Conservation (phyloP, 768 basidiomycete species). For the Mycena latifolia region DNA sequence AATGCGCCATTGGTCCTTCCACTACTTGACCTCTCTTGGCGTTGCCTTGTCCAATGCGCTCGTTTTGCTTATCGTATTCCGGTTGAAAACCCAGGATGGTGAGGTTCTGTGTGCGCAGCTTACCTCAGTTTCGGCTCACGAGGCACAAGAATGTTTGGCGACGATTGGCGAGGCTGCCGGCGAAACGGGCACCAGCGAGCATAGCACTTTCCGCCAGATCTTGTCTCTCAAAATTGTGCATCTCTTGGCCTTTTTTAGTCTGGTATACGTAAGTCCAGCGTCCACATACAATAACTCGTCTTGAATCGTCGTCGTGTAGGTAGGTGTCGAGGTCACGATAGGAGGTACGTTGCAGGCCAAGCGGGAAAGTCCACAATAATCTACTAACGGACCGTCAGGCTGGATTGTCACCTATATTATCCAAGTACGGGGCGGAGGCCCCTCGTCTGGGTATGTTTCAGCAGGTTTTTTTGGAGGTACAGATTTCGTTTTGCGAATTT, state of each 20-base stretch:
- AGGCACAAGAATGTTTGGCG: constrained; percentile 61
- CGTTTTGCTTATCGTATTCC: constrained; percentile 69
- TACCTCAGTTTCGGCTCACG: neutral
- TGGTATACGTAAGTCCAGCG: constrained; percentile 72
- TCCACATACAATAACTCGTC: no score
- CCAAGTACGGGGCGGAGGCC: constrained; percentile 56
- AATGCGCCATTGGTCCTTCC: constrained; percentile 77
- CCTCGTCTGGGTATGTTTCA: constrained; percentile 67
- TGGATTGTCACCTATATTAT: constrained; percentile 79
- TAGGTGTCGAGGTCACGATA: constrained; percentile 72
- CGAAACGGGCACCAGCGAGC: constrained; percentile 51
- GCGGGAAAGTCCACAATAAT: neutral
- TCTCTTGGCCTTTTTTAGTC: constrained; percentile 70
- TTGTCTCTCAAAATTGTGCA: constrained; percentile 67
- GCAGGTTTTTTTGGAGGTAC: constrained; percentile 69
- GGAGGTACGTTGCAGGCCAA: constrained; percentile 48
- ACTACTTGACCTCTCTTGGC: constrained; percentile 79
- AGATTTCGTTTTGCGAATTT: constrained; percentile 4
- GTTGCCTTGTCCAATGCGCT: constrained; percentile 70
- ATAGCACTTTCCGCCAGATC: constrained; percentile 63
- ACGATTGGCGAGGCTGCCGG: constrained; percentile 63
- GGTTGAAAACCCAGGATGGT: constrained; percentile 81
- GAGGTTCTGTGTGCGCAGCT: neutral
- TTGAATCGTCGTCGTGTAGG: no score
- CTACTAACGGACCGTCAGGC: constrained; percentile 49